Evolutionary conservation across 2,329 filamentous ascomycete genomes (phyloP).

Genomic region (Furcasterigmium sp.): DNA sequence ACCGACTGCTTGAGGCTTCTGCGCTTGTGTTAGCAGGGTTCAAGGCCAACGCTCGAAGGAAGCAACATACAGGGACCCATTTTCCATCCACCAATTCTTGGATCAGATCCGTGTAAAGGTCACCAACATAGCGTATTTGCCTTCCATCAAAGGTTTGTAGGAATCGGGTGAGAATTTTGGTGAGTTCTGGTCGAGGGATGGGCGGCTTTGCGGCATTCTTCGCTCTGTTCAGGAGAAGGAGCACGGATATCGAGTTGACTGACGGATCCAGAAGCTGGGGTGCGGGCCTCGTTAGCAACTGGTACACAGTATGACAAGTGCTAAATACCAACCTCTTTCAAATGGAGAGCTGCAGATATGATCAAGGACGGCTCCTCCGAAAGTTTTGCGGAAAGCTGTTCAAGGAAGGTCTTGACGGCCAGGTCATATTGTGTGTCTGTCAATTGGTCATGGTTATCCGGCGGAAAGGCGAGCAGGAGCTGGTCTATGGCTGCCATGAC

Average conservation of each 20-base stretch:
- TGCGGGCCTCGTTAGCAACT: not conserved
- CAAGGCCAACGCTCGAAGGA: not conserved
- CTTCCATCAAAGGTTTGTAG: slow-evolving; percentile 42
- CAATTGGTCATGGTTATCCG: slow-evolving; percentile 9
- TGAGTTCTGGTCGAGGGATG: slow-evolving; percentile 18
- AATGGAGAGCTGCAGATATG: slow-evolving; percentile 23
- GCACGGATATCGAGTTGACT: slow-evolving; percentile 45
- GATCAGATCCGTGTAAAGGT: slow-evolving; percentile 37
- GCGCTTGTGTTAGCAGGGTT: not conserved
- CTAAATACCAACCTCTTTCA: slow-evolving; percentile 32
- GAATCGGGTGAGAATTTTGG: slow-evolving; percentile 38
- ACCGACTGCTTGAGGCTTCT: slow-evolving; percentile 43
- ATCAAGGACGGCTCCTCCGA: slow-evolving; percentile 25
- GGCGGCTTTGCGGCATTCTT: slow-evolving; percentile 13
- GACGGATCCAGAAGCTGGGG: slow-evolving; percentile 40
- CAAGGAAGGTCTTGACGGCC: slow-evolving; percentile 30
- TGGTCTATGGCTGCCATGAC: slow-evolving; percentile 22
- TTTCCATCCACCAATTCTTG: slow-evolving; percentile 30
- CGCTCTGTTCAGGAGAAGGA: slow-evolving; percentile 39
- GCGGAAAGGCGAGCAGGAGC: slow-evolving; percentile 36
- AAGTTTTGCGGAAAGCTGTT: slow-evolving; percentile 30
- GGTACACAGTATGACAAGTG: slow-evolving; percentile 2
- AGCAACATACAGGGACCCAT: slow-evolving; percentile 33
- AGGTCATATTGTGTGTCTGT: slow-evolving; percentile 27
- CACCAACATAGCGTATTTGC: slow-evolving; percentile 47